Conservation (phyloP, 1,139 yeast genomes). For the Suhomyces anneliseae region DNA sequence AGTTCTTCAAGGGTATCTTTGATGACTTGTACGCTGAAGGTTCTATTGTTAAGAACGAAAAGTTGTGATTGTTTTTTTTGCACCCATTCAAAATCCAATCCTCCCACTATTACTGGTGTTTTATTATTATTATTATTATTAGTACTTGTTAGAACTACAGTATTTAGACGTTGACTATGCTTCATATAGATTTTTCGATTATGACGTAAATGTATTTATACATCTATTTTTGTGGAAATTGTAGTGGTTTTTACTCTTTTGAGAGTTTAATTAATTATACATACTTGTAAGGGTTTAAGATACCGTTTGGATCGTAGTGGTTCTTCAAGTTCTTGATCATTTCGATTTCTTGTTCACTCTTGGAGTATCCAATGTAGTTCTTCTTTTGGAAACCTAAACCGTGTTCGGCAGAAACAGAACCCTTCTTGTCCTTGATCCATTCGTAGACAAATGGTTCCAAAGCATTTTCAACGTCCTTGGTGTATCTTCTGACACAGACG, state of each 20-base stretch:
- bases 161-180: neutral
- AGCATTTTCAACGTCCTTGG: slow-evolving; percentile 68
- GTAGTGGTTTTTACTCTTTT: too few relatives aligned
- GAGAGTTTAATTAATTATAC: slow-evolving; percentile 28
- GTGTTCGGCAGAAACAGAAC: slow-evolving; percentile 95
- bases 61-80: slow-evolving; percentile 2
- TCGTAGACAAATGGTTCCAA: slow-evolving; percentile 94
- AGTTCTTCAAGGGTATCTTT: slow-evolving; percentile 48
- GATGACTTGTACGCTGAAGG: slow-evolving; percentile 63
- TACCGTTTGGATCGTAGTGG: slow-evolving; percentile 87
- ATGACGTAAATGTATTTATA: neutral
- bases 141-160: too few relatives aligned
- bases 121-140: too few relatives aligned
- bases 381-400: slow-evolving; percentile 97
- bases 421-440: slow-evolving; percentile 71
- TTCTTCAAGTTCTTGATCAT: slow-evolving; percentile 75
- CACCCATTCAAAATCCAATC: too few relatives aligned
- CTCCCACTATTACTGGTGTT: too few relatives aligned
- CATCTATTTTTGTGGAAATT: too few relatives aligned
- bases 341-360: slow-evolving; percentile 63
- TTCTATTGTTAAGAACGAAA: slow-evolving; percentile 20
- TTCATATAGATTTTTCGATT: neutral
- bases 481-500: slow-evolving; percentile 83
- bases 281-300: slow-evolving; percentile 91
- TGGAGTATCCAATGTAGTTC: slow-evolving; percentile 81